Evolutionary conservation across 164 flowering plant genomes (phyloP), one percentile per base, ranked within the genome.

Genomic region (Houttuynia cordata): DNA sequence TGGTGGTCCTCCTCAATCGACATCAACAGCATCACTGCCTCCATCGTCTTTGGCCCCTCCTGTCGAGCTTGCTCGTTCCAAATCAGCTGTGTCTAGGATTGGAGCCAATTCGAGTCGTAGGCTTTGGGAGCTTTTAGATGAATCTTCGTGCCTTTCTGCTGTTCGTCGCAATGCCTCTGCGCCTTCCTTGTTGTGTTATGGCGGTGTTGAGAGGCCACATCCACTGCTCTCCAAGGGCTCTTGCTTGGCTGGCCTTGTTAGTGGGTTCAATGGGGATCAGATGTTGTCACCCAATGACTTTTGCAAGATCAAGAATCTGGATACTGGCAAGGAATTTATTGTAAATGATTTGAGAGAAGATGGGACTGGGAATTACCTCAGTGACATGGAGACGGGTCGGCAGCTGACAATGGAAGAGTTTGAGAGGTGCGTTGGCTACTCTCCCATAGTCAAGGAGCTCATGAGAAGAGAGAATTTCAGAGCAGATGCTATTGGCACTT

Each of bases 241-340:
- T 67, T 1, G 64, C 63, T 52, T 58, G 57, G 3, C 73, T 15
- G 7, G 54, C 53, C 45, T 37, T 2, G 0, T 68, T 61, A 14
- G 52, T 8, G 13, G 20, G 53, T 15, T 15, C 53, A 50, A 25
- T 7, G 51, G 22, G 39, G 40, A 4, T 17, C 39, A 24, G 50
- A 19, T 25, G 9, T 23, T 19, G 3, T 63, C 20, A 12, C 57
- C 56, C 10, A 60, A 21, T 24, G 34, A 8, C 58, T 79, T 84
- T 62, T 54, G 85, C 51, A 65, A 51, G 68, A 88, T 93, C 21
- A 93, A 85, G 77, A 85, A 88, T 69, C 53, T 90, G 56, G 96
- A 93, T 57, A 93, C 93, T 0, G 98, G 98, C 4, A 87, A 81
- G 58, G 97, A 84, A 63, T 93, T 93, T 60, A 62, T 93, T 8